Evolutionary conservation across 2,329 filamentous ascomycete genomes (phyloP), one percentile per base, ranked within the genome.

Genomic region (Pyrenophora graminea): DNA sequence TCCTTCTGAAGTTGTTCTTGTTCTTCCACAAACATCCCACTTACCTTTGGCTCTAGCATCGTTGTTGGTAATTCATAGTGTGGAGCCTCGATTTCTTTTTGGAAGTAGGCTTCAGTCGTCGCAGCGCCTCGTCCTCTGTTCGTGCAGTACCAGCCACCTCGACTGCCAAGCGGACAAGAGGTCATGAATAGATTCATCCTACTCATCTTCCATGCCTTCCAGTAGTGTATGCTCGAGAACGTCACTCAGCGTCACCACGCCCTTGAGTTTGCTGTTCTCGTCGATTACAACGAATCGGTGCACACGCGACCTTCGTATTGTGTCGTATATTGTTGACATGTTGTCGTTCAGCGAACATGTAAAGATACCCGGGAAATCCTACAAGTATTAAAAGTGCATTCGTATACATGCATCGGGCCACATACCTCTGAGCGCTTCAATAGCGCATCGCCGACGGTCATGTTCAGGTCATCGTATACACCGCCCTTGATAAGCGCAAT

Each of bases 361-460:
- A 75, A 97, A 97, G 58, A 99, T 97, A 37, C 95, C 94, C 0
- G 91, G 88, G 67, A 96, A 97, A 63, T 97, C 93, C 82, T 86
- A 55, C 4, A n/a, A n/a, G 13, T 18, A 32, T 73, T 13, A 71
- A 65, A 45, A 34, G 40, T 8, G n/a, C 6, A 12, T 7, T 31
- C 27, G 1, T 25, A 9, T 12, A 23, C n/a, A 7, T 18, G 25
- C 6, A 30, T 15, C 21, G 13, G 9, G 3, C 6, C 5, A 73
- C 78, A 58, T 76, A 87, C 84, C 45, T 95, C 89, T 10, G 90
- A 85, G 56, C 93, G 85, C 73, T 89, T 95, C 64, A 90, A 86
- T 48, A 97, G 78, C 2, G 93, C 93, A 56, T 97, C 92, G 37
- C 93, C 94, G 4, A 97, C 90, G 6, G 84, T 90, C 17, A 91